These are phyloP conservation scores for Chrysochromulina parva DNA, from an alignment of 78 protist species.

Conservation along the genomic window DNA sequence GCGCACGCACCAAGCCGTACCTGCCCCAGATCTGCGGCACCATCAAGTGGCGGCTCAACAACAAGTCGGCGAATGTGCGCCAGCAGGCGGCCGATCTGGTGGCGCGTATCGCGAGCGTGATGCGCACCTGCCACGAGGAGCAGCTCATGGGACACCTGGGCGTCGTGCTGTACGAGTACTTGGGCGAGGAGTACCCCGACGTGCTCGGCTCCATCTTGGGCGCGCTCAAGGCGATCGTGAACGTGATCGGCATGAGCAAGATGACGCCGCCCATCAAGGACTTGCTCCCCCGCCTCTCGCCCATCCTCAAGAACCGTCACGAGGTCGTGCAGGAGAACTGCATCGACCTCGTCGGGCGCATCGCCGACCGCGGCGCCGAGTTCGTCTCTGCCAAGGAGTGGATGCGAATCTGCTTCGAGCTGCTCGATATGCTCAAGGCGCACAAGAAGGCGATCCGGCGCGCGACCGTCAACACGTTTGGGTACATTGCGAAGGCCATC, in stretches of 20 bases:
- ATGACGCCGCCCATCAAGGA: conserved; percentile 97
- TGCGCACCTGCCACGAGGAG: conserved; percentile 90
- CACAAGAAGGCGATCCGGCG: conserved; percentile 92
- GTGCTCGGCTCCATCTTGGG: conserved; percentile 89
- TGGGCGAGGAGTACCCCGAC: conserved; percentile 99
- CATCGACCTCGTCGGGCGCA: conserved; percentile 95
- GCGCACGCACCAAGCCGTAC: conserved; percentile 87
- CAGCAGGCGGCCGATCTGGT: conserved; percentile 96
- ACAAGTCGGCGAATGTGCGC: conserved; percentile 80
- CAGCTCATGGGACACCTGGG: conserved; percentile 85
- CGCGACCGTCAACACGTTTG: conserved; percentile 96
- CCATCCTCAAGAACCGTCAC: conserved; percentile 95
- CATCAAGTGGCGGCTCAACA: conserved; percentile 92
- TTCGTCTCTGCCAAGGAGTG: conserved; percentile 92
- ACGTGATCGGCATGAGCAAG: conserved; percentile 90
- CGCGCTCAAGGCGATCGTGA: conserved; percentile 90
- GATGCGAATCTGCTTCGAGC: conserved; percentile 97
- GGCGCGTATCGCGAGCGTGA: conserved; percentile 88
- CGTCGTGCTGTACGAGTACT: conserved; percentile 87
- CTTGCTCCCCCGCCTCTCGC: conserved; percentile 92
- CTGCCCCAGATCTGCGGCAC: conserved; percentile 87
- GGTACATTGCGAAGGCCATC: conserved; percentile 95
- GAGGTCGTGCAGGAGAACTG: conserved; percentile 92
- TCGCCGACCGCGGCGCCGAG: conserved; percentile 82
- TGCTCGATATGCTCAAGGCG: conserved; percentile 96